Percentiles rank a stretch among this genome's conserved stretches.
phyloP scores from a whole-genome alignment of 78 protist species.

The Neovahlkampfia damariscottae region DNA sequence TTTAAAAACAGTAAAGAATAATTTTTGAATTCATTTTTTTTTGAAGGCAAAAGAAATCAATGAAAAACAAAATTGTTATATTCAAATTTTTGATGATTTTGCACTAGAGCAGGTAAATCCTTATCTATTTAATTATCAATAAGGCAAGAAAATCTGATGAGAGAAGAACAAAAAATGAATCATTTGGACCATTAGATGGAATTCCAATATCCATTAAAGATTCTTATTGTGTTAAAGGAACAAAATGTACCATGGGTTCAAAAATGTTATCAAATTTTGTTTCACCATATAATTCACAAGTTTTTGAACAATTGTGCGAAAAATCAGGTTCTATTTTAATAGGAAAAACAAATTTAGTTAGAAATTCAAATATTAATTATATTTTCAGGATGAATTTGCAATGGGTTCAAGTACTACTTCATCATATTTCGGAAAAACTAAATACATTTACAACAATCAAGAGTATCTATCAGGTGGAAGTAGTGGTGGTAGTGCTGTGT shows the following conservation, averaged over 20 bases:
- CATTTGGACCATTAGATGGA: slow-evolving; percentile 36
- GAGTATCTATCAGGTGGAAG: slow-evolving; percentile 14
- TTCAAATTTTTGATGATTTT: too few relatives aligned
- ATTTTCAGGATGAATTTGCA: slow-evolving; percentile 82
- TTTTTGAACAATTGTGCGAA: slow-evolving; percentile 19
- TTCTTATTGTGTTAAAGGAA: slow-evolving; percentile 38
- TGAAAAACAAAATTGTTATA: too few relatives aligned
- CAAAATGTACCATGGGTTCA: slow-evolving; percentile 53
- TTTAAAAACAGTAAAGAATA: too few relatives aligned
- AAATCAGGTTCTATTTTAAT: slow-evolving; percentile 61
- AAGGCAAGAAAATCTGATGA: neutral
- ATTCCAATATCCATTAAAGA: slow-evolving; percentile 66
- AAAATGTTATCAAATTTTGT: slow-evolving; percentile 44
- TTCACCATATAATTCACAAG: slow-evolving; percentile 56
- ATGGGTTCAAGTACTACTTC: slow-evolving; percentile 57
- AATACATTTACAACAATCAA: neutral
- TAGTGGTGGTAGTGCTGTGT: slow-evolving; percentile 19
- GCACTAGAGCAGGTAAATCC: too few relatives aligned
- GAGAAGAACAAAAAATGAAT: neutral
- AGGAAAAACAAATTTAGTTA: slow-evolving; percentile 76
- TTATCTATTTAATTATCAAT: too few relatives aligned
- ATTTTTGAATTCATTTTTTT: too few relatives aligned
- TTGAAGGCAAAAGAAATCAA: too few relatives aligned
- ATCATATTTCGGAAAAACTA: neutral
- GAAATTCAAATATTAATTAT: too few relatives aligned